Base-by-base conservation (phyloP, 2,329 filamentous ascomycete genomes). In the Talaromyces sp. region DNA sequence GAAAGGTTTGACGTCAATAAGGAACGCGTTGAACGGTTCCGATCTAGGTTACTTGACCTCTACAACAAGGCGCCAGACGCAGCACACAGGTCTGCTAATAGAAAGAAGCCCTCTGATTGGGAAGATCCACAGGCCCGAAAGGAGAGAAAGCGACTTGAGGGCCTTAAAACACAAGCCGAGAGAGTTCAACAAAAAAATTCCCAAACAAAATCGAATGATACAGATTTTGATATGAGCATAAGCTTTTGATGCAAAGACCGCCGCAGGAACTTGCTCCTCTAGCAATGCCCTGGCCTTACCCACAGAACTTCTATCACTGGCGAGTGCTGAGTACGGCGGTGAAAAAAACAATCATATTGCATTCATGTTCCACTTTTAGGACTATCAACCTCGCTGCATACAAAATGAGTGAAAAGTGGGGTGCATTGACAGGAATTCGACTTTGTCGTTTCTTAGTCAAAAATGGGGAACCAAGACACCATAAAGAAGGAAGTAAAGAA, bases 1-100 rank as follows among this genome's bases (percentile, higher is more conserved):
- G 85, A 91, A 73, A 67, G 79, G 21, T 81, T 81, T 63, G 64
- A 61, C 18, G 70, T 72, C 18, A 81, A 81, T 64, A 64, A 66
- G 7, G 73, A 77, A 59, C 72, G 79, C 12, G 77, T 73, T 33
- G 71, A 75, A 37, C 70, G 78, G 57, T 80, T 79, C 59, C 67
- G 72, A 37, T 44, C 63, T 25, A 67, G 64, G 28, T 58, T 79
- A 28, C 58, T 76, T 28, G 63, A 71, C 11, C 40, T 71, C 3
- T 72, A 58, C 61, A 68, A 66, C 5, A 31, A 33, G 23, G 23
- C 28, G 31, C 50, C 25, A 18, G 28, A 50, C 8, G n/a, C 48
- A 33, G 23, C 23, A n/a, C 16, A 39, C 5, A 62, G 31, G 14
- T 42, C 18, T 25, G 44, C 28, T 18, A 46, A 37, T 23, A 39